These are phyloP conservation scores for Moricandia arvensis DNA, from an alignment of 345 rosid species.

Conservation along the genomic window DNA sequence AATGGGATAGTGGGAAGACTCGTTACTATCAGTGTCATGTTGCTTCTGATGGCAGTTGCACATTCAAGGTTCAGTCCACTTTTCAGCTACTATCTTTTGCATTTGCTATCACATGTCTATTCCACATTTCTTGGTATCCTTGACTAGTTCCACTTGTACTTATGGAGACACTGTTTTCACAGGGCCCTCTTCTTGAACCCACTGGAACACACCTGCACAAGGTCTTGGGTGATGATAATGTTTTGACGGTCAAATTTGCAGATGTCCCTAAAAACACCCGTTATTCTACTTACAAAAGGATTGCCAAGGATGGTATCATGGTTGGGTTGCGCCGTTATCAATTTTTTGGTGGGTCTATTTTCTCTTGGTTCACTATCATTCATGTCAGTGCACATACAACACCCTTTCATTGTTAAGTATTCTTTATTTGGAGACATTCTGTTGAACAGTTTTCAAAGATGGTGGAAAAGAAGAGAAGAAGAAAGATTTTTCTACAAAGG, in stretches of 20 bases:
- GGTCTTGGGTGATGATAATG: slow-evolving; percentile 73
- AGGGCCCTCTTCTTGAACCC: slow-evolving; percentile 61
- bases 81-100: neutral
- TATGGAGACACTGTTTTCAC: too few species aligned
- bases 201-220: slow-evolving; percentile 58
- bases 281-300: slow-evolving; percentile 23
- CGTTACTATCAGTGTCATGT: neutral
- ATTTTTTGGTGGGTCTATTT: slow-evolving; percentile 59
- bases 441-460: slow-evolving; percentile 70
- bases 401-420: neutral
- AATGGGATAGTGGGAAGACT: neutral
- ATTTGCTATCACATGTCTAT: neutral
- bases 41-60: slow-evolving; percentile 32
- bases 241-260: slow-evolving; percentile 61
- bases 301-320: slow-evolving; percentile 58
- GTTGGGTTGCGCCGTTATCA: slow-evolving; percentile 60
- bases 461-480: slow-evolving; percentile 73
- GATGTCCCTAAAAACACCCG: slow-evolving; percentile 19
- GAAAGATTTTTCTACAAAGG: slow-evolving; percentile 52
- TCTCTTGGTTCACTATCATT: neutral
- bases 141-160: too few species aligned
- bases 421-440: slow-evolving; percentile 8
- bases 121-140: neutral
- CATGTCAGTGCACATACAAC: neutral
- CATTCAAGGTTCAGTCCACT: slow-evolving; percentile 37